phyloP scores from a whole-genome alignment of 139 green algal genomes.

The Tetradesmus obliquus region DNA sequence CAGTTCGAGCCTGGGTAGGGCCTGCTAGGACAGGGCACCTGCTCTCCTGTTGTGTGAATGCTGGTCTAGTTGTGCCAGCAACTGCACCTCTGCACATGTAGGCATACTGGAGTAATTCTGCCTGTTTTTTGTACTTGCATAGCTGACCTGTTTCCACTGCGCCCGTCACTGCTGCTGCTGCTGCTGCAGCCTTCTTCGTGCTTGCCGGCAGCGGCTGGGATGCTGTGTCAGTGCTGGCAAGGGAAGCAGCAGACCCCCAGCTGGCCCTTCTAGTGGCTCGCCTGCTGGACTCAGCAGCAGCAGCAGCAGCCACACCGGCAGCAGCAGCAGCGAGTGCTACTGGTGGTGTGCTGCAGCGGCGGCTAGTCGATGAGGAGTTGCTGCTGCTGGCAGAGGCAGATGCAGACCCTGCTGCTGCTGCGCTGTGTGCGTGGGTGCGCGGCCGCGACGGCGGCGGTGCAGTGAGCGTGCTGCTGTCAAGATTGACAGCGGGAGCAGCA shows the following conservation, averaged over 20 bases:
- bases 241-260: slow-evolving; percentile 80
- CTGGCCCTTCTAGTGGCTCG: slow-evolving; percentile 78
- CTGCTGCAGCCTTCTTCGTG: slow-evolving; percentile 90
- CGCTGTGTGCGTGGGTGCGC: slow-evolving; percentile 8
- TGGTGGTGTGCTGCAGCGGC: slow-evolving; percentile 28
- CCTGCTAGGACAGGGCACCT: neutral
- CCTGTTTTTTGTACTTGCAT: neutral
- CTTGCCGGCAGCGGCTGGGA: slow-evolving; percentile 70
- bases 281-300: slow-evolving; percentile 58
- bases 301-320: slow-evolving; percentile 9
- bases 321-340: neutral
- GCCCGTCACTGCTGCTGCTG: neutral
- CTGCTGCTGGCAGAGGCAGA: slow-evolving; percentile 40
- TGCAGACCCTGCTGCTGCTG: slow-evolving; percentile 36
- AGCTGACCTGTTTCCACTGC: neutral
- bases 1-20: slow-evolving; percentile 80
- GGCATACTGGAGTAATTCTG: neutral
- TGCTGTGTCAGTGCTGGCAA: slow-evolving; percentile 73
- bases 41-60: no score
- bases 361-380: slow-evolving; percentile 41
- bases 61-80: no score
- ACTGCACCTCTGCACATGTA: no score
- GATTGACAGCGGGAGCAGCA: neutral
- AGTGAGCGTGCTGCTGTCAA: neutral
- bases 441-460: neutral